Evolutionary conservation across 2,329 filamentous ascomycete genomes (phyloP).

Genomic region (Alternaria hordeiaustralica): DNA sequence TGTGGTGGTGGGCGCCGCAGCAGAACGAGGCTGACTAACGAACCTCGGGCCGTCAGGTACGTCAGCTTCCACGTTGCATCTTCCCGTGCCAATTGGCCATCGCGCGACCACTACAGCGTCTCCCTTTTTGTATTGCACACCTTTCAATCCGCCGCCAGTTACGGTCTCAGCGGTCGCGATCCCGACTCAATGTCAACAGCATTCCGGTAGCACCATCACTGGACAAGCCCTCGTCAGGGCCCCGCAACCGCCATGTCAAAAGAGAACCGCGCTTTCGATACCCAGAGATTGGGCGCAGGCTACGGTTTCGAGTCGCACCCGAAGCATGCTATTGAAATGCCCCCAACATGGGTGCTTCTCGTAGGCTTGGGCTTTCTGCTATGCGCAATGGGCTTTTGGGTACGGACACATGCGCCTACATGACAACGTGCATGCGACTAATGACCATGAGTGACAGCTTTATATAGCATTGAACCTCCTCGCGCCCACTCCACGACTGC

Average conservation of each 20-base stretch:
- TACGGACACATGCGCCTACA: conserved; percentile 16
- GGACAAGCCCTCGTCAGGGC: conserved; percentile 14
- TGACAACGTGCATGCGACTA: neutral
- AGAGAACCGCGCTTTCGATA: conserved; percentile 37
- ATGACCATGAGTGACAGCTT: conserved; percentile 53
- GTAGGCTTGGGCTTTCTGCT: conserved; percentile 33
- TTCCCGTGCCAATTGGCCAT: conserved; percentile 37
- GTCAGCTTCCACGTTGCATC: conserved; percentile 47
- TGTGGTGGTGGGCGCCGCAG: neutral
- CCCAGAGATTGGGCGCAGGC: conserved; percentile 23
- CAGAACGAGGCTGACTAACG: conserved; percentile 3
- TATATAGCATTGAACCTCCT: conserved; percentile 74
- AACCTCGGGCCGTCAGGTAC: conserved; percentile 12
- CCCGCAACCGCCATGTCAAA: conserved; percentile 22
- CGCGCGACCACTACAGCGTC: conserved; percentile 19
- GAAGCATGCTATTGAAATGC: conserved; percentile 32
- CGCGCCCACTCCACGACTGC: conserved; percentile 79
- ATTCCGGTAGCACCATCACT: conserved; percentile 26
- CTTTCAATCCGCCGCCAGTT: neutral
- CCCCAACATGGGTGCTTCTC: conserved; percentile 42
- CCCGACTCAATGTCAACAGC: conserved; percentile 26
- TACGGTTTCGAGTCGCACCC: conserved; percentile 40
- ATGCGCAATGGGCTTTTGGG: conserved; percentile 38
- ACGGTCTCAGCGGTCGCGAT: conserved; percentile 8
- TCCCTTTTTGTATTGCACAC: neutral